phyloP scores from a whole-genome alignment of 768 basidiomycete genomes.

The Hygrocybe punicea region DNA sequence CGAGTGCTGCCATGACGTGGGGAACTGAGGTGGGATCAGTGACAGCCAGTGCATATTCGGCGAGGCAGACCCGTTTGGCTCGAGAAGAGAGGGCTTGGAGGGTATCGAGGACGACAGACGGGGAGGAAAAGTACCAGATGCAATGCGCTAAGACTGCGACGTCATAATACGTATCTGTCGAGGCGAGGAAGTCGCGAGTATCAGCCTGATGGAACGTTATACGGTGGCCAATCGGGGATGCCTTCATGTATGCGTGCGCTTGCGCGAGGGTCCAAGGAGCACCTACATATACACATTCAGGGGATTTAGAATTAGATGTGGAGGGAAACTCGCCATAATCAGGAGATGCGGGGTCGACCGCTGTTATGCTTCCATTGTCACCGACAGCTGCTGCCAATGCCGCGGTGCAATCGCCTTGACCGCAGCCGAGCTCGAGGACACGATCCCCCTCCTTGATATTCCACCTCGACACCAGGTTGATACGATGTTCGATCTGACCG shows the following conservation, averaged over 20 bases:
- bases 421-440: constrained; percentile 42
- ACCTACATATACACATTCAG: constrained; percentile 18
- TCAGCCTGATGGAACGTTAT: constrained; percentile 34
- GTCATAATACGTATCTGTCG: constrained; percentile 25
- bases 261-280: constrained; percentile 36
- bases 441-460: constrained; percentile 25
- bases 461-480: constrained; percentile 31
- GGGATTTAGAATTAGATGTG: background rate
- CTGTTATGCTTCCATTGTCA: constrained; percentile 33
- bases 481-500: constrained; percentile 29
- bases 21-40: constrained; percentile 18
- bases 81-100: constrained; percentile 26
- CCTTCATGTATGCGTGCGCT: constrained; percentile 33
- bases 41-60: constrained; percentile 34
- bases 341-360: constrained; percentile 37
- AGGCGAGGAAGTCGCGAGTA: constrained; percentile 27
- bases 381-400: constrained; percentile 37
- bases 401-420: constrained; percentile 41
- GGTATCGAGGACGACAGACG: constrained; percentile 26
- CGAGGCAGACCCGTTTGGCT: constrained; percentile 28
- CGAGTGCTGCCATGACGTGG: constrained; percentile 37
- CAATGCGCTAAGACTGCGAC: constrained; percentile 35
- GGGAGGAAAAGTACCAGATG: constrained; percentile 42
- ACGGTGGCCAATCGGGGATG: constrained; percentile 30
- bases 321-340: constrained; percentile 32